phyloP scores from a whole-genome alignment of 2,329 filamentous ascomycete genomes.

The Talaromyces sp. region DNA sequence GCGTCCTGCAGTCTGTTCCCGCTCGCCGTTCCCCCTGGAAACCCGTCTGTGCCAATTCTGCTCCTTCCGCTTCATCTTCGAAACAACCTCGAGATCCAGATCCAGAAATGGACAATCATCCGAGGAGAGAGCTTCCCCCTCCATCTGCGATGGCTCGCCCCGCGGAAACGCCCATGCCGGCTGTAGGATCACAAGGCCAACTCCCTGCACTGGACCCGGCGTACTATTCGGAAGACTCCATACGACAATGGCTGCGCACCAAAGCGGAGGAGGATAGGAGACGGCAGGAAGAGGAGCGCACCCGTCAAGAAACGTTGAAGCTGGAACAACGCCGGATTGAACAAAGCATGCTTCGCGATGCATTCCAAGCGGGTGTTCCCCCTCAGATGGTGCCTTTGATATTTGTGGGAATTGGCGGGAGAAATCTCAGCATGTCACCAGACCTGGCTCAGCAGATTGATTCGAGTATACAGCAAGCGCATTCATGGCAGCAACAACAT shows the following conservation, averaged over 20 bases:
- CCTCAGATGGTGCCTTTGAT: conserved; percentile 71
- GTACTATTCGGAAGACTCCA: conserved; percentile 68
- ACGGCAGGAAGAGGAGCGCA: conserved; percentile 68
- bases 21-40: conserved; percentile 38
- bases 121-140: conserved; percentile 67
- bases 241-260: conserved; percentile 67
- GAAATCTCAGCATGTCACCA: conserved; percentile 56
- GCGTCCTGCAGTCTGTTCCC: conserved; percentile 41
- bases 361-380: conserved; percentile 66
- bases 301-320: conserved; percentile 59
- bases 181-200: conserved; percentile 47
- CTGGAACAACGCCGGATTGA: conserved; percentile 71
- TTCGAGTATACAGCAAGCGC: conserved; percentile 34
- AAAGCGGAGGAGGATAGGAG: conserved; percentile 67
- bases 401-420: conserved; percentile 68
- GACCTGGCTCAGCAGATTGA: conserved; percentile 63
- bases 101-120: conserved; percentile 59
- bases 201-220: conserved; percentile 63
- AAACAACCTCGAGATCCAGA: conserved; percentile 46
- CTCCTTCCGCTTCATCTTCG: conserved; percentile 27
- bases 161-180: conserved; percentile 32
- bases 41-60: conserved; percentile 32
- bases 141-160: conserved; percentile 64
- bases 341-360: conserved; percentile 67
- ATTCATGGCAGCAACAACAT: conserved; percentile 24